Evolutionary conservation across 345 rosid species (phyloP), one percentile per base, ranked within the genome.

Genomic region (Corchorus olitorius): DNA sequence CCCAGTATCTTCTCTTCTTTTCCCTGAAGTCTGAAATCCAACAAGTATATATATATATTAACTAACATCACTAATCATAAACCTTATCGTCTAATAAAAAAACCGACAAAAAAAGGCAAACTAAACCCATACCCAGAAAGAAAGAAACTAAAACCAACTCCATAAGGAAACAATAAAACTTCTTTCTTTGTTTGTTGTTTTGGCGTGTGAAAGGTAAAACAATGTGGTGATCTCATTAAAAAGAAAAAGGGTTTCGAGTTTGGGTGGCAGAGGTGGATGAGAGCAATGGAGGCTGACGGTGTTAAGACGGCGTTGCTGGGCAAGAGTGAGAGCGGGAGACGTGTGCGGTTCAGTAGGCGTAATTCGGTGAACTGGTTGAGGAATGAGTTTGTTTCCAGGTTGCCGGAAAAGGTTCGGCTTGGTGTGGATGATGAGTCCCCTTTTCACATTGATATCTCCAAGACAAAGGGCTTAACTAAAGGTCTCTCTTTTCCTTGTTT

Each of bases 391-490:
- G 39, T 92, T 43, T 79, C 84, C 2, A 84, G 83, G 43, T 79
- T 95, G 81, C 96, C 98, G 6, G 88, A 76, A 2, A 92, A 93
- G 78, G 85, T 93, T 73, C 88, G 87, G 19, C 80, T 86, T 34
- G 79, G 82, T 17, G 41, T 88, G 22, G 93, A 90, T 76, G 73
- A 80, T 1, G 97, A 92, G 66, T 76, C 90, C 69, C 86, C 96
- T 22, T 83, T 73, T n/a, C 76, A 79, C 46, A 72, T 83, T 70
- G 87, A 95, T 75, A 48, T 86, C 70, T 87, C 96, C 75, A 89
- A 75, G 76, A 75, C 86, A 77, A 69, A 41, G 52, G 86, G 81
- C 35, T 81, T 95, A 41, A 87, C 71, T 75, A 58, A 58, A 88
- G 97, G 97, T 93, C 54, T 37, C 6, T 48, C 16, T 62, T n/a